Percentiles rank a stretch among this genome's conserved stretches.
phyloP scores from a whole-genome alignment of 2,329 filamentous ascomycete species.

The Pyrenochaeta sp. region DNA sequence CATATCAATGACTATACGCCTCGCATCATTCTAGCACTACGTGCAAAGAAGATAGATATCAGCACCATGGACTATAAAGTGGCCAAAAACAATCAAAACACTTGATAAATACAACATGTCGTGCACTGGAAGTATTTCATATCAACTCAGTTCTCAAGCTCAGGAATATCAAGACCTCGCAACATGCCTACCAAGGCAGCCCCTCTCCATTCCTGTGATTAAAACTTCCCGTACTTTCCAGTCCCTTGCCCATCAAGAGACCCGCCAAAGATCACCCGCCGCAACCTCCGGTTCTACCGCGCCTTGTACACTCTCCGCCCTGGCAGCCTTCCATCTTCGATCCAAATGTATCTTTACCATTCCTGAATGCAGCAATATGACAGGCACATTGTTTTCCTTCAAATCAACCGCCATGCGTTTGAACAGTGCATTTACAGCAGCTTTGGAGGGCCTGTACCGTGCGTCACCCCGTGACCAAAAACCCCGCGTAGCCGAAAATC shows the following conservation, averaged over 20 bases:
- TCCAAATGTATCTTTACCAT: slow-evolving; percentile 45
- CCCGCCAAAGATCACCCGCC: slow-evolving; percentile 54
- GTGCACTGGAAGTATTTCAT: too few relatives aligned
- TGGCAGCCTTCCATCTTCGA: slow-evolving; percentile 34
- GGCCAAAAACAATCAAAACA: neutral
- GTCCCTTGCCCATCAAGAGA: slow-evolving; percentile 51
- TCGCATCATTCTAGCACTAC: too few relatives aligned
- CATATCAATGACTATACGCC: too few relatives aligned
- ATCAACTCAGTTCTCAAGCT: too few relatives aligned
- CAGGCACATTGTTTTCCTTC: slow-evolving; percentile 49
- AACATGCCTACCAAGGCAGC: slow-evolving; percentile 50
- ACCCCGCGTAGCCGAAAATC: too few relatives aligned
- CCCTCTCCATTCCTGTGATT: slow-evolving; percentile 56
- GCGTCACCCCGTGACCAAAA: too few relatives aligned
- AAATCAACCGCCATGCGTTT: slow-evolving; percentile 56
- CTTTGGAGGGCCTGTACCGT: slow-evolving; percentile 41
- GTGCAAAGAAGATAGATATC: too few relatives aligned
- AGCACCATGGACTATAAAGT: neutral
- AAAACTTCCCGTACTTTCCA: slow-evolving; percentile 55
- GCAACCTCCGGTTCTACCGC: slow-evolving; percentile 57
- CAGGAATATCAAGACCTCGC: too few relatives aligned
- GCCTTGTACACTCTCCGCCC: slow-evolving; percentile 29
- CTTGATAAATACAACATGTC: neutral
- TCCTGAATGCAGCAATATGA: slow-evolving; percentile 56
- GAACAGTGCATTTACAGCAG: slow-evolving; percentile 56